Conservation (phyloP, 805 yeast species). For the Cyberlindnera americana region DNA sequence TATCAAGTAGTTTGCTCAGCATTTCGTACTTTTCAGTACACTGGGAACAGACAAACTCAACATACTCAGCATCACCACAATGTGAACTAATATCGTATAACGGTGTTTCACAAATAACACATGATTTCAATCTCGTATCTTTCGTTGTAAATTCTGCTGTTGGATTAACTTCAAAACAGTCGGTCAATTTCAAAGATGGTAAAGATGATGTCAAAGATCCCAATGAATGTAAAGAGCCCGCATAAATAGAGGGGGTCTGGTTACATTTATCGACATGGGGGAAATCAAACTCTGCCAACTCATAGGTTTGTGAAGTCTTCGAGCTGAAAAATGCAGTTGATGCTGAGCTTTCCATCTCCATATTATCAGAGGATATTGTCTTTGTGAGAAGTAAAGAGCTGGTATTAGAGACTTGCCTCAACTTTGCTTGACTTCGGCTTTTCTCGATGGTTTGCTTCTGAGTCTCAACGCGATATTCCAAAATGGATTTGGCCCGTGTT, state of each 20-base stretch:
- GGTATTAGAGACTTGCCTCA: not conserved
- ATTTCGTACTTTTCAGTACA: slow-evolving; percentile 58
- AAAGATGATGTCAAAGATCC: slow-evolving; percentile 9
- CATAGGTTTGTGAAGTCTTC: slow-evolving; percentile 6
- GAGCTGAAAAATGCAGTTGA: slow-evolving; percentile 9
- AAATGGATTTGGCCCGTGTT: slow-evolving; percentile 15
- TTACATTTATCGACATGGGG: slow-evolving; percentile 1
- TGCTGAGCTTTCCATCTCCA: slow-evolving; percentile 1
- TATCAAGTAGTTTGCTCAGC: slow-evolving; percentile 38
- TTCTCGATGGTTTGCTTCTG: not conserved
- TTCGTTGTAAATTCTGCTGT: slow-evolving; percentile 12
- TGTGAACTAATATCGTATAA: slow-evolving; percentile 55
- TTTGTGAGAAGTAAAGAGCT: slow-evolving; percentile 10
- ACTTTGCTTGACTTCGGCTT: not conserved
- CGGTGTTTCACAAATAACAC: slow-evolving; percentile 70
- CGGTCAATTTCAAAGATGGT: slow-evolving; percentile 19
- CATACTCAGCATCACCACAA: slow-evolving; percentile 19
- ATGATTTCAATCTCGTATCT: slow-evolving; percentile 32
- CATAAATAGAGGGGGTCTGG: not conserved
- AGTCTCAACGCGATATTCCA: slow-evolving; percentile 5
- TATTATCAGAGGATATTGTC: not conserved
- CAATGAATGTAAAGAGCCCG: not conserved
- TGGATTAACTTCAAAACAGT: slow-evolving; percentile 8
- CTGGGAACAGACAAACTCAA: slow-evolving; percentile 59
- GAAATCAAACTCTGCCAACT: slow-evolving; percentile 8